Evolutionary conservation across 805 yeast species (phyloP), one percentile per base, ranked within the genome.

Genomic region (Saccharomycopsis sp.): DNA sequence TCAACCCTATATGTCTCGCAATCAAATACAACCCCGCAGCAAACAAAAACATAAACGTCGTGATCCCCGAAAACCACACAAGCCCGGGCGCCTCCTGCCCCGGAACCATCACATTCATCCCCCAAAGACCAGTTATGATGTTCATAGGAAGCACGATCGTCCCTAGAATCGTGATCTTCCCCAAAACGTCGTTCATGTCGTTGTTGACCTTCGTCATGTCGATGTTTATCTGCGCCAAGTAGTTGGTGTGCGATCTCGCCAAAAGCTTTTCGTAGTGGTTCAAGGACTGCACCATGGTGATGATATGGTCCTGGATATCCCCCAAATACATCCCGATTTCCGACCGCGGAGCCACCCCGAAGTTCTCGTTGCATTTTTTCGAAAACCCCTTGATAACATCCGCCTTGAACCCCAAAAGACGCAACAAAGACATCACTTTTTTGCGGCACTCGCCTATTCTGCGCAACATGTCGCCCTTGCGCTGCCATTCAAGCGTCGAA

Each of bases 151-250:
- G 75, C n/a, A 94, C 97, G 57, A 94, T 90, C 0, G 98, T 90
- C 79, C 98, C 99, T 61, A 92, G 73, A 51, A 91, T 87, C 2
- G 98, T 89, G 57, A 92, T 89, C 69, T 91, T 90, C 8, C 97
- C 96, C 66, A 92, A 79, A 1, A 91, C 97, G 69, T 94, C 98
- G 70, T 94, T 94, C 82, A 94, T 92, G 66, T 92, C 97, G 67
- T 94, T 94, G 72, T 91, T 94, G 14, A 91, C 97, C 69, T 85
- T 85, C 14, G 97, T 94, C 98, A 92, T 94, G 69, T 94, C 98
- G 63, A 94, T 92, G 68, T 94, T 94, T 67, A 94, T 87, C 70
- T 92, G 98, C 1, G 99, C 99, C 66, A 92, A 77, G 70, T 94
- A 94, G 71, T 94, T 94, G 5, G 97, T 88, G 72, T 94, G 99